phyloP scores from a whole-genome alignment of 108 stramenopile species.

The Nannochloropsis granulata region DNA sequence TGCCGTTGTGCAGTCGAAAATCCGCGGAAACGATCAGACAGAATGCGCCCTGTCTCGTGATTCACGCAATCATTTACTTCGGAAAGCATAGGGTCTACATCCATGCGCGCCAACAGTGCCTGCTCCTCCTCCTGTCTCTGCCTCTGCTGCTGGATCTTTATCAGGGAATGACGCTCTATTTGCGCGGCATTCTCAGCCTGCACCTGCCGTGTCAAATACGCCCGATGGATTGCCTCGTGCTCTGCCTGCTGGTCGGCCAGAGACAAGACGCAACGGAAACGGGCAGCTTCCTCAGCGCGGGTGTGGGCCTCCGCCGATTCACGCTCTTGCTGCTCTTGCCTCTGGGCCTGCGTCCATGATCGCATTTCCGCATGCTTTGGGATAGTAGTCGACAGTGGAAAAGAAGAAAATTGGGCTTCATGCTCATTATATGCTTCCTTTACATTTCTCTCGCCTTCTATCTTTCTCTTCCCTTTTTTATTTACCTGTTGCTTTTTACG shows the following conservation, averaged over 20 bases:
- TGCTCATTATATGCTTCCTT: too few relatives aligned
- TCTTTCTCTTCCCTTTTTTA: too few relatives aligned
- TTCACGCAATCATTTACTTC: neutral
- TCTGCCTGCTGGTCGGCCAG: neutral
- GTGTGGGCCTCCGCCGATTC: neutral
- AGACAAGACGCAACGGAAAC: neutral
- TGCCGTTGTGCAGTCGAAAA: neutral
- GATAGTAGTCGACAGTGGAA: too few relatives aligned
- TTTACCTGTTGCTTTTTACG: neutral
- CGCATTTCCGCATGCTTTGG: neutral
- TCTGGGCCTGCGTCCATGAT: neutral
- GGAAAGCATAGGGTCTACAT: neutral
- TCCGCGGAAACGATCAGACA: neutral
- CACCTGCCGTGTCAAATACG: neutral
- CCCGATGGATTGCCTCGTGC: neutral
- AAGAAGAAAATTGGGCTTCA: too few relatives aligned
- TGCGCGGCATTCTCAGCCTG: neutral
- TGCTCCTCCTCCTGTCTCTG: neutral
- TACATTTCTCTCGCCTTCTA: too few relatives aligned
- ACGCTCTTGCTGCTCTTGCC: neutral
- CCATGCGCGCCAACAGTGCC: neutral
- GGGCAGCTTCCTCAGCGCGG: neutral
- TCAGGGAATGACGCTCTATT: neutral
- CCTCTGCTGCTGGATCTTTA: neutral
- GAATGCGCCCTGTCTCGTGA: neutral